Evolutionary conservation across 1,139 yeast genomes (phyloP), one percentile per base, ranked within the genome.

Genomic region (Sugiyamaella pinicola): DNA sequence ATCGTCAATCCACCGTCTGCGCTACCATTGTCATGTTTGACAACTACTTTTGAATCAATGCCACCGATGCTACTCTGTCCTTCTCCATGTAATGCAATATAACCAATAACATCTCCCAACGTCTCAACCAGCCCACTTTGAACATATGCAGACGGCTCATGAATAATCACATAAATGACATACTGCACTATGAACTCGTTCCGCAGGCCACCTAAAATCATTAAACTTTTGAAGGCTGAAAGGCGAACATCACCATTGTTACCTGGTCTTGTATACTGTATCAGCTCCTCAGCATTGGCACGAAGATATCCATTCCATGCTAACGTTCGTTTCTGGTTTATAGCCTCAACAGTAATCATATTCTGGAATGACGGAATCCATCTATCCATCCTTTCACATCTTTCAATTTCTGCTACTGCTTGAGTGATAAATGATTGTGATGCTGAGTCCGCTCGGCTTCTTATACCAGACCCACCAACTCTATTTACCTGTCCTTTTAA

Each of bases 321-420:
- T 49, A 95, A 71, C 35, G 76, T 69, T 44, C 87, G 76, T 61
- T 83, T 86, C 64, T 79, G 84, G 49, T 70, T 74, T 39, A 85
- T 69, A 52, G 86, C 84, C 8, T 81, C 75, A 19, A 73, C 75
- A 0, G 90, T 80, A 9, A 89, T 74, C 41, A 78, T 66, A 38
- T 79, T 72, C 44, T 85, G 85, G 60, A 79, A 82, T 0, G 96
- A 84, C 0, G 96, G 95, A 12, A 85, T 77, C 95, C 96, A 90
- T 47, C 82, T 84, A 63, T 93, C 98, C 70, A 95, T 75, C 58
- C 91, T 82, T 59, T 84, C 83, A 56, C 85, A 79, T 57, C 98
- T 77, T 51, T 84, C 82, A 47, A 95, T 74, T 64, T 91, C 89
- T 15, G 76, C 74, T 15, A 80, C 64, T 0, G 83, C 81, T 17